phyloP scores from a whole-genome alignment of 2,329 filamentous ascomycete species.

The Arachnopeziza araneosa region DNA sequence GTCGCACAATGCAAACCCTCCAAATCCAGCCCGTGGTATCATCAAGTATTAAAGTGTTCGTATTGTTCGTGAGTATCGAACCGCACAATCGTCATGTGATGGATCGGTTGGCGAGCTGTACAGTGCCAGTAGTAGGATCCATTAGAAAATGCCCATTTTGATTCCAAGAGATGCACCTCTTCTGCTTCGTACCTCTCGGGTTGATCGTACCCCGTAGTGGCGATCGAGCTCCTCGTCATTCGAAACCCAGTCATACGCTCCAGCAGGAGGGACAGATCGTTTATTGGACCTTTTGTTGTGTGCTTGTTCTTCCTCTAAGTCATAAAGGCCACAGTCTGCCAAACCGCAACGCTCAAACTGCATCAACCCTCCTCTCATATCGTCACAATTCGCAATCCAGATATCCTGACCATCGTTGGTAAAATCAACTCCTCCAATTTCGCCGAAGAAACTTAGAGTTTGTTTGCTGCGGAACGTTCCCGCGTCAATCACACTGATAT shows the following conservation, averaged over 20 bases:
- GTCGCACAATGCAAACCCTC: not conserved
- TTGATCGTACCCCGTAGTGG: conserved; percentile 15
- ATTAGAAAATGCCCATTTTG: conserved; percentile 16
- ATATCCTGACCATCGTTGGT: conserved; percentile 62
- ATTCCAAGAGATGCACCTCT: conserved; percentile 15
- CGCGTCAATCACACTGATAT: conserved; percentile 65
- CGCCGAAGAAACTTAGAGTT: conserved; percentile 68
- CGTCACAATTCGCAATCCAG: conserved; percentile 63
- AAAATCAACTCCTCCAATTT: conserved; percentile 64
- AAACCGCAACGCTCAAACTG: conserved; percentile 30
- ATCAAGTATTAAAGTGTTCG: not conserved
- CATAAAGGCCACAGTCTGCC: conserved; percentile 20
- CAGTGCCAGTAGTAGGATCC: not conserved
- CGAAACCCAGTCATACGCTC: conserved; percentile 15
- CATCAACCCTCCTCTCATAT: conserved; percentile 53
- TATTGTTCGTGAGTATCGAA: not conserved
- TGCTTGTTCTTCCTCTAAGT: conserved; percentile 6
- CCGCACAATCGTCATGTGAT: not conserved
- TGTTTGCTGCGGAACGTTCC: conserved; percentile 60
- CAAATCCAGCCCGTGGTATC: not conserved
- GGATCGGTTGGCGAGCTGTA: not conserved
- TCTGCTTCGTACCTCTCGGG: conserved; percentile 12
- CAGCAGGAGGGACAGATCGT: not conserved
- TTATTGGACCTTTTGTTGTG: not conserved
- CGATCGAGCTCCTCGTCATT: conserved; percentile 12